These are phyloP conservation scores for Chamaecrista fasciculata DNA, from an alignment of 306 rosid species.

Conservation along the genomic window DNA sequence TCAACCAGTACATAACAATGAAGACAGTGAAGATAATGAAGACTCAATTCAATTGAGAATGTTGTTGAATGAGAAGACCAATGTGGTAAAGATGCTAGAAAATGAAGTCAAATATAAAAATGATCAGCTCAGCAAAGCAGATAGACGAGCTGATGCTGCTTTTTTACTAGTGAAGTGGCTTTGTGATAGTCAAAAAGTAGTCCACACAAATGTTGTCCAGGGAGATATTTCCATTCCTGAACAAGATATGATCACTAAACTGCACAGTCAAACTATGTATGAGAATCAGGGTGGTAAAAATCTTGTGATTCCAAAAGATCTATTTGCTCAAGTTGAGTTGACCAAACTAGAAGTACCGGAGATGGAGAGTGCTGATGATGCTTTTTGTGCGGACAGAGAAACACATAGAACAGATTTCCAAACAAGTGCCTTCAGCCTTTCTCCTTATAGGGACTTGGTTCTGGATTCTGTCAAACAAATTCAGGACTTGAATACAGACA, in stretches of 20 bases:
- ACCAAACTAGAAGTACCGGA: conserved; percentile 43
- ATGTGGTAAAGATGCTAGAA: conserved; percentile 42
- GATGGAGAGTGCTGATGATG: conserved; percentile 42
- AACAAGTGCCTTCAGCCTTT: conserved; percentile 36
- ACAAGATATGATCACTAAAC: conserved; percentile 32
- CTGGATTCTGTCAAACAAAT: conserved; percentile 45
- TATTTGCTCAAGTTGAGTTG: conserved; percentile 41
- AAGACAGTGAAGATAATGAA: conserved; percentile 33
- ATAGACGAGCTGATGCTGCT: conserved; percentile 52
- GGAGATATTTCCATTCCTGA: conserved; percentile 32
- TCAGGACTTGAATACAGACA: conserved; percentile 42
- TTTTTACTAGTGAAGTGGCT: conserved; percentile 58
- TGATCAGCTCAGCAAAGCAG: conserved; percentile 47
- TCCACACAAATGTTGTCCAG: conserved; percentile 30
- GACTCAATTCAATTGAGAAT: conserved; percentile 41
- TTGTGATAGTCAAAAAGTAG: conserved; percentile 39
- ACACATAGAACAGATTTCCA: conserved; percentile 33
- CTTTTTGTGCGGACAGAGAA: conserved; percentile 43
- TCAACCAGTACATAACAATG: conserved; percentile 44
- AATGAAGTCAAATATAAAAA: conserved; percentile 42
- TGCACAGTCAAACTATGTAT: conserved; percentile 29
- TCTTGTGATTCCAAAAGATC: conserved; percentile 42
- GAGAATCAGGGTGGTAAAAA: conserved; percentile 33
- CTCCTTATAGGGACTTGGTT: conserved; percentile 44
- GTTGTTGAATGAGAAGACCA: conserved; percentile 48